Conservation (phyloP, 768 basidiomycete genomes). For the Coprinopsis marcescibilis region DNA sequence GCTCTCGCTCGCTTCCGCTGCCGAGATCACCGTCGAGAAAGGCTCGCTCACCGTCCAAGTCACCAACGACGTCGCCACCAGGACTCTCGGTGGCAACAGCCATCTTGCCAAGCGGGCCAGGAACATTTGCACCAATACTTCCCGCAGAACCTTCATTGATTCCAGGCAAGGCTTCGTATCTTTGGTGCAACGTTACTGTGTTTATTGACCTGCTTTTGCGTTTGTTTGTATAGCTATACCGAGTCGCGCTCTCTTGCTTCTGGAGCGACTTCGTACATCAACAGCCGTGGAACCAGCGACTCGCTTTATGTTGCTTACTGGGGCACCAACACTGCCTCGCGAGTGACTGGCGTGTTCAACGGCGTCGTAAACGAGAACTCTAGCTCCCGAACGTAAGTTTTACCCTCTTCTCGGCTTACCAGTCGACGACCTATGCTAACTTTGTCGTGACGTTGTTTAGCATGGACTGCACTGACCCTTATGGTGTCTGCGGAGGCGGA, state of each 20-base stretch:
- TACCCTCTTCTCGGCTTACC: neutral
- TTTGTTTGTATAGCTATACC: constrained; percentile 23
- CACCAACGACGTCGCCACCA: constrained; percentile 28
- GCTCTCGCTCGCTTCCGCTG: constrained; percentile 22
- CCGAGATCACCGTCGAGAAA: constrained; percentile 15
- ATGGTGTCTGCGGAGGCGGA: constrained; percentile 29
- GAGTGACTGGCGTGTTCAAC: constrained; percentile 28
- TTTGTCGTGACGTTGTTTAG: constrained; percentile 14
- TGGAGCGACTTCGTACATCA: constrained; percentile 28
- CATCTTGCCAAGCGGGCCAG: constrained; percentile 31
- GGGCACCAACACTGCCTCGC: constrained; percentile 30
- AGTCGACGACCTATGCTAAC: no score
- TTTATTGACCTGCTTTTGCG: neutral
- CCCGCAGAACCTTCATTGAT: constrained; percentile 33
- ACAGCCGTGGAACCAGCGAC: constrained; percentile 29
- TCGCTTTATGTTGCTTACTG: constrained; percentile 36
- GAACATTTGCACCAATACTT: constrained; percentile 31
- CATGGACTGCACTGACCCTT: constrained; percentile 38
- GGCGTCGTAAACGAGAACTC: constrained; percentile 38
- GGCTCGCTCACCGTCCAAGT: constrained; percentile 29
- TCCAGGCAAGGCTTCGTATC: constrained; percentile 25
- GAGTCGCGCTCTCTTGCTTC: constrained; percentile 37
- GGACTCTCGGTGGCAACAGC: constrained; percentile 17
- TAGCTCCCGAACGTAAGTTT: constrained; percentile 29
- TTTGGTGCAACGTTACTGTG: no score